These are phyloP conservation scores for Penicillium expansum DNA, from an alignment of 2,329 filamentous ascomycete species.

Conservation along the genomic window DNA sequence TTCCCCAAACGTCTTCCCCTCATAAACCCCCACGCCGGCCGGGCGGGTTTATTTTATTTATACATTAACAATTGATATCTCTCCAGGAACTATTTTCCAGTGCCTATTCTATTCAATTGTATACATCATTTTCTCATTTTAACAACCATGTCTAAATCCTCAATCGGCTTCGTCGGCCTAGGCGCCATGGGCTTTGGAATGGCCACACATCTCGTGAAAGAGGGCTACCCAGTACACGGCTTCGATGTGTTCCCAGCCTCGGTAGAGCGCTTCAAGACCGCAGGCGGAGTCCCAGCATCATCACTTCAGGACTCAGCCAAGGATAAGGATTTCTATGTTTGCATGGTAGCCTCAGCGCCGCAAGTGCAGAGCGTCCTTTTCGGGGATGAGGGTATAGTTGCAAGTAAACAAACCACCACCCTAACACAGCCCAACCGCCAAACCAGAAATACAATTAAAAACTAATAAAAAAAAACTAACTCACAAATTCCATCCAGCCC, in stretches of 20 bases:
- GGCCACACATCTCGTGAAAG: slow-evolving; percentile 69
- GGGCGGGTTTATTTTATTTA: not conserved
- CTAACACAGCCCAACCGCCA: too few relatives aligned
- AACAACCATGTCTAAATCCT: slow-evolving; percentile 44
- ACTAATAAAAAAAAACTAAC: not conserved
- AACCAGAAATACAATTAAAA: not conserved
- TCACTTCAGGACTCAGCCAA: slow-evolving; percentile 62
- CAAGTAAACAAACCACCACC: slow-evolving; percentile 11
- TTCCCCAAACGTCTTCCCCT: slow-evolving; percentile 18
- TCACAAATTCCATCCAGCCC: slow-evolving; percentile 21
- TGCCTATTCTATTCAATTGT: not conserved
- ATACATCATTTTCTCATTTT: not conserved
- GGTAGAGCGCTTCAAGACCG: slow-evolving; percentile 62
- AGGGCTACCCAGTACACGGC: slow-evolving; percentile 65
- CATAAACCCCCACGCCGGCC: slow-evolving; percentile 13
- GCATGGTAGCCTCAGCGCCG: slow-evolving; percentile 72
- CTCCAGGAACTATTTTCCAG: not conserved
- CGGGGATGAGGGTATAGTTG: slow-evolving; percentile 52
- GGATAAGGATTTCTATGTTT: slow-evolving; percentile 61
- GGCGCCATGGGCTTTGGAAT: slow-evolving; percentile 82
- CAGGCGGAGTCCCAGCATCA: slow-evolving; percentile 59
- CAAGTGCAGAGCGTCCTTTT: slow-evolving; percentile 68
- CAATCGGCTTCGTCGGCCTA: slow-evolving; percentile 68
- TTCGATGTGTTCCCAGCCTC: slow-evolving; percentile 69
- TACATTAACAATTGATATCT: not conserved